Evolutionary conservation across 306 rosid genomes (phyloP), one percentile per base, ranked within the genome.

Genomic region (Pueraria montana): DNA sequence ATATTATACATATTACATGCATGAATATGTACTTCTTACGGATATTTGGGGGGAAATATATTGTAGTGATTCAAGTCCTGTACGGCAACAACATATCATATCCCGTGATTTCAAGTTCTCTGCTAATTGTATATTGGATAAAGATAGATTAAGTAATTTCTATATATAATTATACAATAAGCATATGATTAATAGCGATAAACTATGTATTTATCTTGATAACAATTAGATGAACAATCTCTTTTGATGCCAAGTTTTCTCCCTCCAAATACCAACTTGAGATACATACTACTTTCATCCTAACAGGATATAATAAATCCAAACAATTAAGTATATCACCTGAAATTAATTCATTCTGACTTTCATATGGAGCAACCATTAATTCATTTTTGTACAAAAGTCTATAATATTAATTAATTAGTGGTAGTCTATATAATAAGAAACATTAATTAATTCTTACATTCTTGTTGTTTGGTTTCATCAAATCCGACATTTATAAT

Each of bases 41-140:
- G 2, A 46, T 46, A 46, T 40, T 1, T 34, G 11, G 11, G 43
- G 43, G 20, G 16, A 46, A 34, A 34, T 4, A 34, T 38, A 38
- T 13, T 46, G 55, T 16, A 49, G 20, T 45, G 52, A 1, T 49
- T 49, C 18, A 76, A 59, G 20, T 6, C 58, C 26, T 23, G 1
- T 10, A 76, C 26, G 71, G 32, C 18, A 73, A 52, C 18, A 72
- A 30, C 32, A 71, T 11, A 40, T 74, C 13, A 13, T 75, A 48
- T 38, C 10, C 43, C 11, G 7, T 8, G 52, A 13, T 46, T 13
- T 2, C 20, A 58, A 23, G 27, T 76, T 27, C 26, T 58, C 56
- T 36, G 17, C 23, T 50, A 34, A 20, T 73, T 6, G 36, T 46
- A 13, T 3, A 46, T 11, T 32, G 18, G 65, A 74, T 18, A 46